Percentiles rank a stretch among this genome's conserved stretches.
Evolutionary conservation across 148 eudicot genomes (phyloP).

Genomic region (Rhododendron ovatum): DNA sequence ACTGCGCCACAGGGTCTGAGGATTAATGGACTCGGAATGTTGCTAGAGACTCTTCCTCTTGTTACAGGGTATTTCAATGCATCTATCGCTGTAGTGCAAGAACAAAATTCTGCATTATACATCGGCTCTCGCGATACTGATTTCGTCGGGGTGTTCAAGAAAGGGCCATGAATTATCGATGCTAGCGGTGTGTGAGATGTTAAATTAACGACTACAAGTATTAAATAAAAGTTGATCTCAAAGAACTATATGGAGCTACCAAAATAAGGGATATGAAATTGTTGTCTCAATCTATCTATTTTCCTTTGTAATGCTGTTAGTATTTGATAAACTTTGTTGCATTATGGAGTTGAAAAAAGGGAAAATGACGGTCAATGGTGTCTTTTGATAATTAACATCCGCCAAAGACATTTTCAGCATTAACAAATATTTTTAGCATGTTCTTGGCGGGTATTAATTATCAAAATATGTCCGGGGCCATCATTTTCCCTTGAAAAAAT

Average conservation of each 20-base stretch:
- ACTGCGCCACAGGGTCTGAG: not conserved
- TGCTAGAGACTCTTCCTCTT: not conserved
- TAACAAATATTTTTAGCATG: too few relatives aligned
- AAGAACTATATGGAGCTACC: too few relatives aligned
- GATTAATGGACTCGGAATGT: not conserved
- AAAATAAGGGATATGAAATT: too few relatives aligned
- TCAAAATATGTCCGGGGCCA: too few relatives aligned
- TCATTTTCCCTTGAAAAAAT: too few relatives aligned
- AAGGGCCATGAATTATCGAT: not conserved
- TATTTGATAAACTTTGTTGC: not conserved
- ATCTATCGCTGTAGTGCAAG: not conserved
- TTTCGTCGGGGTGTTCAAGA: not conserved
- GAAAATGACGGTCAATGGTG: too few relatives aligned
- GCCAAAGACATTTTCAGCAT: too few relatives aligned
- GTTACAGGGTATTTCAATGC: not conserved
- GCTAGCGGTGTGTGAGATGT: not conserved
- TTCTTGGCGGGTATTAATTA: too few relatives aligned
- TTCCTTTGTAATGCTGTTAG: not conserved
- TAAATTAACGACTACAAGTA: not conserved
- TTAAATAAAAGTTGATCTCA: too few relatives aligned
- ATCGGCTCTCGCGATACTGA: not conserved
- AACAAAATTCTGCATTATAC: not conserved
- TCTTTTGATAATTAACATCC: too few relatives aligned
- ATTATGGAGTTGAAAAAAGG: not conserved
- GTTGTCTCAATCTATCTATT: not conserved